phyloP scores from a whole-genome alignment of 1,284 basidiomycete species.

The Coniferiporia sulphurascens region DNA sequence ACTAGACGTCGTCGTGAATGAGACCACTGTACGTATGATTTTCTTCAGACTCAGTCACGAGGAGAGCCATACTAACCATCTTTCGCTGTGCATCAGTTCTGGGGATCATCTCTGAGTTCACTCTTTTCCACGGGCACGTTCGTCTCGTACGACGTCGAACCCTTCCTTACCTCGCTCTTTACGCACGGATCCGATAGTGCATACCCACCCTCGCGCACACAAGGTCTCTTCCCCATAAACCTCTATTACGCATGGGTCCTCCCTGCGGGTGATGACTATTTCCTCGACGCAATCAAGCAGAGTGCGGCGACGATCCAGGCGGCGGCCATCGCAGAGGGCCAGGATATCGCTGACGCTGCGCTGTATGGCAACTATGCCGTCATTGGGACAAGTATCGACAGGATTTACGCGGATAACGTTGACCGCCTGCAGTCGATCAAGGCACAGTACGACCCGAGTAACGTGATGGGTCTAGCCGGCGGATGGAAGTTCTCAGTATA shows the following conservation, averaged over 20 bases:
- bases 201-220: slow-evolving; percentile 32
- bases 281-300: slow-evolving; percentile 35
- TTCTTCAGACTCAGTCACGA: neutral
- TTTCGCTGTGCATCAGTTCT: slow-evolving; percentile 27
- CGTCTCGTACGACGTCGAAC: slow-evolving; percentile 51
- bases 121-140: slow-evolving; percentile 29
- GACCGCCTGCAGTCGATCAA: slow-evolving; percentile 20
- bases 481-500: slow-evolving; percentile 22
- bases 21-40: slow-evolving; percentile 38
- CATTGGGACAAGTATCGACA: slow-evolving; percentile 37
- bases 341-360: slow-evolving; percentile 34
- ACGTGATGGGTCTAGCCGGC: slow-evolving; percentile 24
- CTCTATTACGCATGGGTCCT: slow-evolving; percentile 43
- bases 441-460: slow-evolving; percentile 20
- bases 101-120: slow-evolving; percentile 29
- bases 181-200: slow-evolving; percentile 30
- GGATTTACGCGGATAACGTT: slow-evolving; percentile 35
- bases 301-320: slow-evolving; percentile 35
- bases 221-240: slow-evolving; percentile 40
- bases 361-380: slow-evolving; percentile 53
- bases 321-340: slow-evolving; percentile 38
- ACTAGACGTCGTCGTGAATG: slow-evolving; percentile 44
- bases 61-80: neutral
- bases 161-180: slow-evolving; percentile 45
- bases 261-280: slow-evolving; percentile 31